Base-by-base conservation (phyloP, 164 flowering plant species). In the Tinospora cordifolia region DNA sequence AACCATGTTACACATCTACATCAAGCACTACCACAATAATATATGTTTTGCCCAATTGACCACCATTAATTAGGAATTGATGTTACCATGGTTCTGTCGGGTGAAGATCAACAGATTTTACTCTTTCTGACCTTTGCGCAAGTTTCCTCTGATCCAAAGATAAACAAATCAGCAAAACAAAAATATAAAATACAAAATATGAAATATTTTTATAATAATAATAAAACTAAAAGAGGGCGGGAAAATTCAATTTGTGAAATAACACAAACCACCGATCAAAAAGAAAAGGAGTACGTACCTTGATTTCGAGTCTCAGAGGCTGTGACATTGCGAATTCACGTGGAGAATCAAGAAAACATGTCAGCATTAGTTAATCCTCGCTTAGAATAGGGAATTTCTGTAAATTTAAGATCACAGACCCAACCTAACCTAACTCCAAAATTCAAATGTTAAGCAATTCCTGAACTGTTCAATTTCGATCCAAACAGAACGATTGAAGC, bases 281-380 rank as follows among this genome's bases (percentile, higher is more conserved):
- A 7, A 62, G 51, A 26, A 70, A 3, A 72, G 36, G 2, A 70
- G 22, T 84, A 92, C 97, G 4, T 30, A 91, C 97, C 97, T 91
- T 91, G 82, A 91, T 91, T 77, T 90, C 95, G 47, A 91, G 86
- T 83, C 93, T 77, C 78, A 91, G 95, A 78, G 97, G 97, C 97
- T 91, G 87, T 41, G 26, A 12, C 71, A 75, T 30, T 67, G 49
- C 38, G 69, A 62, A 58, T 57, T 59, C 58, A 58, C 63, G 59
- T 40, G 70, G 44, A 62, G 4, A 66, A 57, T 21, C 58, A 71
- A 67, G 72, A 17, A 75, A 84, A 71, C 75, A 7, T 13, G 47
- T 44, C 47, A 5, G 10, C 47, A 44, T 44, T 44, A 44, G 47
- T 41, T 44, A 44, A 44, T 44, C 47, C 13, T 44, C 47, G 47